Percentiles rank a stretch among this genome's conserved stretches.
Conservation (phyloP, 768 basidiomycete species). For the Paxillus involutus region DNA sequence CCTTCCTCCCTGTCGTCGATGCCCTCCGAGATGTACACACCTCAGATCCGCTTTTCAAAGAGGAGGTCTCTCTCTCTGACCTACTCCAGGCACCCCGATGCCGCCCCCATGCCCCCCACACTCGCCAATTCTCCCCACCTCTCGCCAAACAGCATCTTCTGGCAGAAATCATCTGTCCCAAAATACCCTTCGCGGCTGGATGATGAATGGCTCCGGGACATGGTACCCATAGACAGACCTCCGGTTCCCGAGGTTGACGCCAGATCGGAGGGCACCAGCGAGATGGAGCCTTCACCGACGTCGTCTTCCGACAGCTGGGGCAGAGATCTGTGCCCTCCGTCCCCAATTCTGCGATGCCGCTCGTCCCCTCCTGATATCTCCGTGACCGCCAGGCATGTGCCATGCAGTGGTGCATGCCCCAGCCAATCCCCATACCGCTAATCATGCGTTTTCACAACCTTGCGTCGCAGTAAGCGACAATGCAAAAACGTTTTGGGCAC, state of each 20-base stretch:
- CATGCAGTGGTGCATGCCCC: constrained; percentile 7
- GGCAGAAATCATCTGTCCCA: constrained; percentile 32
- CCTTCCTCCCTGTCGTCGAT: constrained; percentile 5
- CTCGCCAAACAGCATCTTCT: constrained; percentile 48
- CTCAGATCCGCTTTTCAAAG: background rate
- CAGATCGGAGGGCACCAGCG: constrained; percentile 14
- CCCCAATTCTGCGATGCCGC: constrained; percentile 23
- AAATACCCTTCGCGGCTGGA: constrained; percentile 48
- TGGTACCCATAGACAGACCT: constrained; percentile 41
- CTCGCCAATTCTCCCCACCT: constrained; percentile 57
- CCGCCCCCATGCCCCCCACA: constrained; percentile 58
- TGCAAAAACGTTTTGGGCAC: constrained; percentile 23
- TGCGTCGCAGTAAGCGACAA: constrained; percentile 20
- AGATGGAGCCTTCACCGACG: constrained; percentile 18
- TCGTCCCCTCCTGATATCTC: constrained; percentile 16
- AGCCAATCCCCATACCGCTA: constrained; percentile 15
- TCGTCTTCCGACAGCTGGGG: constrained; percentile 19
- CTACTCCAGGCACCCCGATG: constrained; percentile 25
- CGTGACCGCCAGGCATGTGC: constrained; percentile 11
- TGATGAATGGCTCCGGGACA: constrained; percentile 65
- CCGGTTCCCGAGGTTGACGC: constrained; percentile 10
- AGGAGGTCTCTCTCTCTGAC: constrained; percentile 21
- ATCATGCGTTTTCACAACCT: constrained; percentile 13
- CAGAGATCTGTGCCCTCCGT: constrained; percentile 12
- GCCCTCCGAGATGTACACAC: background rate